A percentile compares a stretch with the other conserved stretches of the same genome.
Evolutionary conservation across 768 basidiomycete species (phyloP).

Genomic region (Nidularia pulvinata): DNA sequence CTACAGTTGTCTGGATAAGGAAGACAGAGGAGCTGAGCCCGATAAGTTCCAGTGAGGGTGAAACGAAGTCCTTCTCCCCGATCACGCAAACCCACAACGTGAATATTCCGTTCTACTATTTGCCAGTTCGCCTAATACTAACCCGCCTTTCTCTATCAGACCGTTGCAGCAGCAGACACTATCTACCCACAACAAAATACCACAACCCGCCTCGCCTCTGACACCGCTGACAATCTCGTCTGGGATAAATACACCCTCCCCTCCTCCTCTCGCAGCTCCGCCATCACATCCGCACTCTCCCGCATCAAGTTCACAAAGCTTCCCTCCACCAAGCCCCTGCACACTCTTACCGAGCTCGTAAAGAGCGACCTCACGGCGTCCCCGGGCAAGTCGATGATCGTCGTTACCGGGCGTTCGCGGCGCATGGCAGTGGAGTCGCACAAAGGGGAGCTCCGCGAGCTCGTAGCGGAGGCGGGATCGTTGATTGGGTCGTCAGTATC

Average conservation of each 20-base stretch:
- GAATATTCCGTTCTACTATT: slow-evolving; percentile 4
- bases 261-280: slow-evolving; percentile 17
- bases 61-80: slow-evolving; percentile 6
- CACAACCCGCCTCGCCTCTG: slow-evolving; percentile 67
- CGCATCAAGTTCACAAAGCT: slow-evolving; percentile 63
- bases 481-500: slow-evolving; percentile 55
- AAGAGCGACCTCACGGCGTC: slow-evolving; percentile 19
- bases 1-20: slow-evolving; percentile 69
- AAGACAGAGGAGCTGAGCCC: slow-evolving; percentile 38
- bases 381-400: slow-evolving; percentile 49
- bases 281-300: slow-evolving; percentile 42
- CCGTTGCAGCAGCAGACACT: slow-evolving; percentile 61
- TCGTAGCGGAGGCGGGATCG: slow-evolving; percentile 38
- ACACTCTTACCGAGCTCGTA: slow-evolving; percentile 47
- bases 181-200: slow-evolving; percentile 68
- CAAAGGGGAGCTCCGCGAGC: slow-evolving; percentile 50
- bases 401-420: slow-evolving; percentile 74
- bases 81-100: slow-evolving; percentile 6
- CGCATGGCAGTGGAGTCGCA: slow-evolving; percentile 65
- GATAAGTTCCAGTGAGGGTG: slow-evolving; percentile 22
- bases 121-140: background rate
- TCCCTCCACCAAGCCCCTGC: slow-evolving; percentile 54
- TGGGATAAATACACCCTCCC: slow-evolving; percentile 66
- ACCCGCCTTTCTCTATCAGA: slow-evolving; percentile 15
- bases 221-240: slow-evolving; percentile 78